These are phyloP conservation scores for Ceratocystis eucalypticola DNA, from an alignment of 2,329 filamentous ascomycete genomes.

Conservation along the genomic window DNA sequence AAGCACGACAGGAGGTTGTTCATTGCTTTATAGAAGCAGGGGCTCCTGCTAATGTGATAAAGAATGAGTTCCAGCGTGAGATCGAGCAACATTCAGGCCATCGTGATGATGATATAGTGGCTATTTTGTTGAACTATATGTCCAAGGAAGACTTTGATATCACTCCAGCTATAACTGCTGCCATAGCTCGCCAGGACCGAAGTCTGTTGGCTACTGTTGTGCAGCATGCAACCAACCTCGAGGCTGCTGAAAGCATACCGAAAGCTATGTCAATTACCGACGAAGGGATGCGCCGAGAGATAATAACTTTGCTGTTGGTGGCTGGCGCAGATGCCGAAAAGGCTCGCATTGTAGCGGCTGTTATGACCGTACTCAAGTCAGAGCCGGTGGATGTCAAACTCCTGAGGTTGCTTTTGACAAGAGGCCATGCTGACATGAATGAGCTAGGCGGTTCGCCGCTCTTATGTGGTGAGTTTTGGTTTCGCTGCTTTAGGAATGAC, in stretches of 20 bases:
- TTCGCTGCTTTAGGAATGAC: neutral
- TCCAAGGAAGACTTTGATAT: slow-evolving; percentile 43
- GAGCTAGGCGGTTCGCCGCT: slow-evolving; percentile 33
- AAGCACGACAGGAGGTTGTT: slow-evolving; percentile 35
- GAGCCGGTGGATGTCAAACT: slow-evolving; percentile 39
- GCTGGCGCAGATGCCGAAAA: slow-evolving; percentile 33
- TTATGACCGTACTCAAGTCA: slow-evolving; percentile 32
- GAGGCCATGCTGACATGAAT: slow-evolving; percentile 42
- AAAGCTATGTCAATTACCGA: slow-evolving; percentile 36
- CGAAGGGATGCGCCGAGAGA: slow-evolving; percentile 31
- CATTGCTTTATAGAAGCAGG: slow-evolving; percentile 38
- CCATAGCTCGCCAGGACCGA: slow-evolving; percentile 37
- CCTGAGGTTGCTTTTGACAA: slow-evolving; percentile 35
- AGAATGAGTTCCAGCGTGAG: slow-evolving; percentile 39
- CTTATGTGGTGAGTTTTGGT: slow-evolving; percentile 25
- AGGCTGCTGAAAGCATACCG: slow-evolving; percentile 35
- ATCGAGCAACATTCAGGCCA: slow-evolving; percentile 35
- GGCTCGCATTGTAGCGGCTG: slow-evolving; percentile 31
- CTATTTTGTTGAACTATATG: slow-evolving; percentile 37
- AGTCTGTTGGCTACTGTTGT: slow-evolving; percentile 34
- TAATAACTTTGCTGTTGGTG: slow-evolving; percentile 34
- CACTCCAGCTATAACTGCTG: slow-evolving; percentile 35
- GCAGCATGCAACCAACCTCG: slow-evolving; percentile 34
- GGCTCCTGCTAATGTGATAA: slow-evolving; percentile 34
- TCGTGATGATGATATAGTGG: slow-evolving; percentile 39